Conservation (phyloP, 768 basidiomycete genomes). For the Calvatia gigantea region DNA sequence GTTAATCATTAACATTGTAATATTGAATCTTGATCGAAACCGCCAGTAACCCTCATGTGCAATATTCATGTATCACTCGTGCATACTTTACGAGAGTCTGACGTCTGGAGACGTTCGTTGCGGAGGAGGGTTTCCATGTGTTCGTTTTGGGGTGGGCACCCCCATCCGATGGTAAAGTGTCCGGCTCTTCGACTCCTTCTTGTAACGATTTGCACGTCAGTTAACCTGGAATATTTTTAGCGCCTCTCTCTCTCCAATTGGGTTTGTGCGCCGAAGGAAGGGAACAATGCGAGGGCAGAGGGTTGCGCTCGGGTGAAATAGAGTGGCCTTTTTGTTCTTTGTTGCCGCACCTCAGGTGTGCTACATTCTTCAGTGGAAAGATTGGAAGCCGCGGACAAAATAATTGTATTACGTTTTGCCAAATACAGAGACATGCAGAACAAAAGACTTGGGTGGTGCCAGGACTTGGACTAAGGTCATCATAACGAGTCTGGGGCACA, state of each 20-base stretch:
- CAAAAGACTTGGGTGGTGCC: not conserved
- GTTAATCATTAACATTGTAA: not conserved
- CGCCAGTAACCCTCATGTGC: not conserved
- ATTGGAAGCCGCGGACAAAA: not conserved
- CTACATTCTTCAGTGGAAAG: not conserved
- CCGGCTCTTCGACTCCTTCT: not conserved
- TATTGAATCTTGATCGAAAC: not conserved
- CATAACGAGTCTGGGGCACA: too few relatives aligned
- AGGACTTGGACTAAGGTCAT: not conserved
- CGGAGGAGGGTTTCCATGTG: not conserved
- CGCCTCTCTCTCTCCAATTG: not conserved
- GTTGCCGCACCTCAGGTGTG: not conserved
- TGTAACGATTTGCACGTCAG: not conserved
- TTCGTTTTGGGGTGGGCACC: not conserved
- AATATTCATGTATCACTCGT: not conserved
- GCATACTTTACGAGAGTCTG: not conserved
- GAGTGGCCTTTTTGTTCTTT: not conserved
- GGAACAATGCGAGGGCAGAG: not conserved
- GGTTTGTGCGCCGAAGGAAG: not conserved
- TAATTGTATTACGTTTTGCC: not conserved
- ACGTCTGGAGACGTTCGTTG: not conserved
- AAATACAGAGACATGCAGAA: not conserved
- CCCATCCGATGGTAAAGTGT: constrained; percentile 1
- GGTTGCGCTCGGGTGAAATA: not conserved
- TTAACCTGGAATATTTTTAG: not conserved